These are phyloP conservation scores for Phialophora tarda DNA, from an alignment of 2,329 filamentous ascomycete genomes.

Conservation along the genomic window DNA sequence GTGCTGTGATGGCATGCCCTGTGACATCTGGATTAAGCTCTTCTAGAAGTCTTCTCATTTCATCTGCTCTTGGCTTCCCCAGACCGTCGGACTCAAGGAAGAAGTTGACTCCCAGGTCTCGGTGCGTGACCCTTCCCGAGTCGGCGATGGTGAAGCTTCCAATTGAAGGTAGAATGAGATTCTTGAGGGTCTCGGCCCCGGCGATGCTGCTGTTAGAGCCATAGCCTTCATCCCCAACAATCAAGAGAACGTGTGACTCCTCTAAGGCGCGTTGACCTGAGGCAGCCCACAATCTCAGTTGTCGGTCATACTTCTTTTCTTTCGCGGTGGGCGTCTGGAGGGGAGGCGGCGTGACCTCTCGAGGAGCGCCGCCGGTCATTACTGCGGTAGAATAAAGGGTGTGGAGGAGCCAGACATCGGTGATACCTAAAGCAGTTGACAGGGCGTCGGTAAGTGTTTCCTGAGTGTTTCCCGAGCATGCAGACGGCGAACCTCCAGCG, in stretches of 20 bases:
- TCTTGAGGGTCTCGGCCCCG: constrained; percentile 91
- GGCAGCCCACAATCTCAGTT: constrained; percentile 93
- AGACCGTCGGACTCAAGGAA: constrained; percentile 82
- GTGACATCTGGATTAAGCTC: constrained; percentile 94
- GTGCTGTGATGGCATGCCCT: constrained; percentile 67
- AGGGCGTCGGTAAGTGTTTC: not conserved
- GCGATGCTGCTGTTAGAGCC: constrained; percentile 60
- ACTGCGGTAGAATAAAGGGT: not conserved
- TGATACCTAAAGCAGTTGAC: not conserved
- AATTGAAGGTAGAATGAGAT: constrained; percentile 91
- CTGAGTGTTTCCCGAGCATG: not conserved
- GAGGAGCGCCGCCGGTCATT: constrained; percentile 37
- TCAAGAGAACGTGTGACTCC: constrained; percentile 84
- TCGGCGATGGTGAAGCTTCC: constrained; percentile 92
- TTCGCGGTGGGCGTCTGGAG: constrained; percentile 64
- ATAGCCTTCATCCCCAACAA: constrained; percentile 64
- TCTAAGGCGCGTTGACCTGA: constrained; percentile 89
- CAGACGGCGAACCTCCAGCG: not conserved
- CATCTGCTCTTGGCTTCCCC: constrained; percentile 77
- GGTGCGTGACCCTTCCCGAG: constrained; percentile 73
- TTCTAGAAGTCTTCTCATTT: constrained; percentile 74
- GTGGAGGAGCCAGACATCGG: constrained; percentile 1
- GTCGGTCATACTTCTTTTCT: constrained; percentile 86
- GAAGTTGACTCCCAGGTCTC: constrained; percentile 94
- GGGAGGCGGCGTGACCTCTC: constrained; percentile 49